Percentiles rank a stretch among this genome's conserved stretches.
Evolutionary conservation across 768 basidiomycete genomes (phyloP).

Genomic region (Mycena vulgaris): DNA sequence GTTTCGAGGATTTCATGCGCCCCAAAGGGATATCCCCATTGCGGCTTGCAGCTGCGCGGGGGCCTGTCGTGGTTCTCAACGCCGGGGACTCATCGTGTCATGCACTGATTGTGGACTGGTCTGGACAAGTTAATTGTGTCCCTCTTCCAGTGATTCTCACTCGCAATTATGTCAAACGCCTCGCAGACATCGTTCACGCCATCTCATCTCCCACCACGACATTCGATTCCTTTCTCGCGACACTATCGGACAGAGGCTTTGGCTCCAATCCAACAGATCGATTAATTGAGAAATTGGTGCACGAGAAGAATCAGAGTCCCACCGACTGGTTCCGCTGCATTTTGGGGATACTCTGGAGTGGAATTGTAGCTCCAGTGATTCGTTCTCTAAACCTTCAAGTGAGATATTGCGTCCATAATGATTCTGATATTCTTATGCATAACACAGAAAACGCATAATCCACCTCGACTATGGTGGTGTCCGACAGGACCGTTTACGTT

Average conservation of each 20-base stretch:
- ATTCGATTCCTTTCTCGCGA: not conserved
- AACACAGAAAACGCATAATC: slow-evolving; percentile 9
- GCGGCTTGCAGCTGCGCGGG: slow-evolving; percentile 29
- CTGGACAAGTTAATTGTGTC: slow-evolving; percentile 19
- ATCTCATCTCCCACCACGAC: not conserved
- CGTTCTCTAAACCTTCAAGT: not conserved
- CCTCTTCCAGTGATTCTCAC: slow-evolving; percentile 20
- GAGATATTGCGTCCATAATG: not conserved
- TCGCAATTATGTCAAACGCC: not conserved
- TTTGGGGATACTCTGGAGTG: not conserved
- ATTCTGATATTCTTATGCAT: not conserved
- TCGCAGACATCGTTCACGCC: slow-evolving; percentile 4
- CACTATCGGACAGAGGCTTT: not conserved
- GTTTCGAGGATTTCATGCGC: slow-evolving; percentile 40
- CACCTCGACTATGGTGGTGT: too few species aligned
- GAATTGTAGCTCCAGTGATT: not conserved
- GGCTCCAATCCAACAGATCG: not conserved
- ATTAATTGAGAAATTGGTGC: not conserved
- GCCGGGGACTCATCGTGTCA: too few species aligned
- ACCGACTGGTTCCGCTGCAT: not conserved
- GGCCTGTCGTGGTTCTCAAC: too few species aligned
- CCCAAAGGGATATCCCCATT: slow-evolving; percentile 31
- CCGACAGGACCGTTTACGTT: too few species aligned
- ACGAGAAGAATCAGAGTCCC: slow-evolving; percentile 4
- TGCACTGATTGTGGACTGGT: slow-evolving; percentile 33